A percentile compares a stretch with the other conserved stretches of the same genome.
These are phyloP conservation scores for Dactylis glomerata DNA, from an alignment of 176 grass and related monocot species.

Conservation along the genomic window DNA sequence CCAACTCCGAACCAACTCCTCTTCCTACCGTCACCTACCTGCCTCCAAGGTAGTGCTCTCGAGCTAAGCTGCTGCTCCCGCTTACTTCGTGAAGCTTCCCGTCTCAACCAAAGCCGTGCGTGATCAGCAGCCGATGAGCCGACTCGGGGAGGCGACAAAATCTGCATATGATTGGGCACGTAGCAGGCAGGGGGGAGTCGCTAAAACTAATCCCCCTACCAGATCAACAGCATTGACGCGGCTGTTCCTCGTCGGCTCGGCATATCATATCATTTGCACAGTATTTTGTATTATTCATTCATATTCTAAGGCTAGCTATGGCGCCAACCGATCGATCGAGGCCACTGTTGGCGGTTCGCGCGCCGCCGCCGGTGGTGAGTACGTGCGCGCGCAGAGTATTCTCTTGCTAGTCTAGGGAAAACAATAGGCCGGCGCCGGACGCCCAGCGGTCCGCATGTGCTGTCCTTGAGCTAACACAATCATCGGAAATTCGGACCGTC, in stretches of 20 bases:
- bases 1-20: background rate
- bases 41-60: no score
- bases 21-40: no score
- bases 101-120: background rate
- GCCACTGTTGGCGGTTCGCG: background rate
- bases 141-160: background rate
- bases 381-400: background rate
- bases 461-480: conserved; percentile 32
- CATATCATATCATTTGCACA: background rate
- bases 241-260: background rate
- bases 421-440: background rate
- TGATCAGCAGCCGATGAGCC: background rate
- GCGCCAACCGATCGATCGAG: background rate
- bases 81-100: no score
- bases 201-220: background rate
- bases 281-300: background rate
- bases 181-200: background rate
- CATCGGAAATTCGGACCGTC: background rate
- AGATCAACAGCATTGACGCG: conserved; percentile 23
- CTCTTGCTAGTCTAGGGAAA: no score
- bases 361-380: background rate
- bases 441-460: conserved; percentile 28
- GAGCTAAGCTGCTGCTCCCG: no score
- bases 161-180: background rate
- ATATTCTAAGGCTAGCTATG: background rate